Evolutionary conservation across 2,329 filamentous ascomycete species (phyloP).

Genomic region (Aspergillus sclerotialis): DNA sequence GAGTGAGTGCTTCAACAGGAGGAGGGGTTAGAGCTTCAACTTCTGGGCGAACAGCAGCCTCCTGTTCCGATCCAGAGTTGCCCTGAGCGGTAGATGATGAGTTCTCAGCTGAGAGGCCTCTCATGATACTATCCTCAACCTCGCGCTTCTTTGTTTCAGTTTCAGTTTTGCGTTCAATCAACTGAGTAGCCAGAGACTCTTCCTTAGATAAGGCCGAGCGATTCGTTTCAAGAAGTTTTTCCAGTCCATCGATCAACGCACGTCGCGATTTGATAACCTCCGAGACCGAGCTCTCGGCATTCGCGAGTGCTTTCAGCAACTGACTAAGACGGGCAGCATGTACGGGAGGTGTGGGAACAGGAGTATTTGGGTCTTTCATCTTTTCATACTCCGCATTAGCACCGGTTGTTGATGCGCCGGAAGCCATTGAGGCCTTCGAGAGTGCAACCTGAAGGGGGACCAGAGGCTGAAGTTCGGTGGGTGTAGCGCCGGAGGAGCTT

Average conservation of each 20-base stretch:
- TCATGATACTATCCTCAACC: slow-evolving; percentile 87
- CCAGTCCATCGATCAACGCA: slow-evolving; percentile 69
- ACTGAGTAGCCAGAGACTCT: slow-evolving; percentile 55
- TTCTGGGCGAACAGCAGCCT: slow-evolving; percentile 55
- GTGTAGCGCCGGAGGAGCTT: slow-evolving; percentile 51
- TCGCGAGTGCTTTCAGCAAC: slow-evolving; percentile 80
- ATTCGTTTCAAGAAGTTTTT: slow-evolving; percentile 72
- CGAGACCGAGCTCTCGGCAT: slow-evolving; percentile 79
- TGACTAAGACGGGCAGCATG: slow-evolving; percentile 84
- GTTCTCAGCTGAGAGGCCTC: slow-evolving; percentile 62
- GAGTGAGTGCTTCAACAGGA: slow-evolving; percentile 50
- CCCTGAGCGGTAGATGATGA: slow-evolving; percentile 41
- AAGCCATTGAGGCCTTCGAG: slow-evolving; percentile 62
- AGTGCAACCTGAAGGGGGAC: slow-evolving; percentile 66
- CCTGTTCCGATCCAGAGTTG: slow-evolving; percentile 20
- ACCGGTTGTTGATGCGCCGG: slow-evolving; percentile 59
- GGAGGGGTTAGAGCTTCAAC: slow-evolving; percentile 85
- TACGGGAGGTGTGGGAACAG: slow-evolving; percentile 74
- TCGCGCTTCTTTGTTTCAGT: slow-evolving; percentile 79
- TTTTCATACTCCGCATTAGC: slow-evolving; percentile 81
- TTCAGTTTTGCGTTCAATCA: slow-evolving; percentile 60
- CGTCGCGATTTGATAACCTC: slow-evolving; percentile 83
- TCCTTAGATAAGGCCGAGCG: slow-evolving; percentile 64
- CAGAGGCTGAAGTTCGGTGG: slow-evolving; percentile 70
- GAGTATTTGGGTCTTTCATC: slow-evolving; percentile 62